phyloP scores from a whole-genome alignment of 1,139 yeast species.

The Geotrichum citri-aurantii region DNA sequence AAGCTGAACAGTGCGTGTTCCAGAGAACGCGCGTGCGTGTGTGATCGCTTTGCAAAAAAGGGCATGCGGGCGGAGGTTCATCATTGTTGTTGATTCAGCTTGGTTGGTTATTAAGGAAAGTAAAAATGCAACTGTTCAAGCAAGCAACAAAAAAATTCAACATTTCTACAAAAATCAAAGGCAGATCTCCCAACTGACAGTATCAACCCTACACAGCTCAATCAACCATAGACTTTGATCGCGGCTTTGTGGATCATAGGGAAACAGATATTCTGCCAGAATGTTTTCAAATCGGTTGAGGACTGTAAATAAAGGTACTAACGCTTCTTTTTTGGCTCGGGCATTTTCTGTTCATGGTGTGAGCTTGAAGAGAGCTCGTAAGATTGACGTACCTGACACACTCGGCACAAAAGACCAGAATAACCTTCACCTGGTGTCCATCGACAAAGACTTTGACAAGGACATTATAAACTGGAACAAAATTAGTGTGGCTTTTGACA shows the following conservation, averaged over 20 bases:
- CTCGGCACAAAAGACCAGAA: conserved; percentile 4
- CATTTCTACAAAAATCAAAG: background rate
- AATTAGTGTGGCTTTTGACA: conserved; percentile 11
- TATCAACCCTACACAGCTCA: background rate
- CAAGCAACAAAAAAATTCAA: background rate
- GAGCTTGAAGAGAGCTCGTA: background rate
- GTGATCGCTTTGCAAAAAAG: background rate
- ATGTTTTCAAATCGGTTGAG: background rate
- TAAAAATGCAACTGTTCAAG: background rate
- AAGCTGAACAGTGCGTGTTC: background rate
- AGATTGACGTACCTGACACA: conserved; percentile 2
- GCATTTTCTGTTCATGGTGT: background rate
- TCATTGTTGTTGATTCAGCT: background rate
- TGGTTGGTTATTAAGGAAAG: background rate
- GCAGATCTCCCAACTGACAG: background rate
- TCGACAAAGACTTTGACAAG: conserved; percentile 11
- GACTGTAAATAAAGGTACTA: background rate
- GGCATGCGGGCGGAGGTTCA: background rate
- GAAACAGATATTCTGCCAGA: background rate
- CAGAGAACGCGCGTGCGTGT: background rate
- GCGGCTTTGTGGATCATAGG: background rate
- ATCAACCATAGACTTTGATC: background rate
- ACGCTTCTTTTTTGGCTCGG: background rate
- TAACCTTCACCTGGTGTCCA: conserved; percentile 12
- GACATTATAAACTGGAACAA: conserved; percentile 12